Evolutionary conservation across 306 rosid genomes (phyloP).

Genomic region (Fragaria ananassa): DNA sequence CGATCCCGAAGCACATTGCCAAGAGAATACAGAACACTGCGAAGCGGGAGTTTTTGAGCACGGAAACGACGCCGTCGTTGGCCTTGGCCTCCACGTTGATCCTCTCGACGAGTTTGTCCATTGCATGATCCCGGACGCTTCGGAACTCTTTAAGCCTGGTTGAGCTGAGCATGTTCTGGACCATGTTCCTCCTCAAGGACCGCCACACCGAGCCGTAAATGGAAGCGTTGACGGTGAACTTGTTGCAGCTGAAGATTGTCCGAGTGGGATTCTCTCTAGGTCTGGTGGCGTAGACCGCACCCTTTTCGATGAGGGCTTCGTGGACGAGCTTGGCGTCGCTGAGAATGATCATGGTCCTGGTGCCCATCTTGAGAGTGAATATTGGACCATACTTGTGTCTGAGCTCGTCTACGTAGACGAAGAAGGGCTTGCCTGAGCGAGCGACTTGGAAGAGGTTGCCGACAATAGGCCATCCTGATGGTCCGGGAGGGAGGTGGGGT

Average conservation of each 20-base stretch:
- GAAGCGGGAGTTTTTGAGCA: constrained; percentile 67
- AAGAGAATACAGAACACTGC: constrained; percentile 77
- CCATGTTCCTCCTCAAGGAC: constrained; percentile 78
- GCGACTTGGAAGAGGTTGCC: constrained; percentile 87
- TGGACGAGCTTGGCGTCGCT: constrained; percentile 59
- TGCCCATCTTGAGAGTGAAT: constrained; percentile 84
- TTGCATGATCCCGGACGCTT: constrained; percentile 54
- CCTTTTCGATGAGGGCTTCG: constrained; percentile 71
- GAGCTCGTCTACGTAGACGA: constrained; percentile 41
- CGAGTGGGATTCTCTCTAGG: constrained; percentile 82
- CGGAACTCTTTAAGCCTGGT: constrained; percentile 63
- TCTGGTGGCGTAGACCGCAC: constrained; percentile 52
- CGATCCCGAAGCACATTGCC: constrained; percentile 83
- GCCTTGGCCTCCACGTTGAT: constrained; percentile 56
- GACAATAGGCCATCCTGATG: constrained; percentile 92
- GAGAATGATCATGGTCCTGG: constrained; percentile 62
- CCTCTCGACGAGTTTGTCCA: constrained; percentile 58
- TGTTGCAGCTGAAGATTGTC: constrained; percentile 72
- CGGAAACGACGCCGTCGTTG: constrained; percentile 54
- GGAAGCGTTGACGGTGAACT: constrained; percentile 79
- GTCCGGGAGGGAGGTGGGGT: constrained; percentile 76
- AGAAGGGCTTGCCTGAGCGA: constrained; percentile 65
- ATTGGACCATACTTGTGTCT: constrained; percentile 57
- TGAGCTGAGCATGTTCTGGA: constrained; percentile 92
- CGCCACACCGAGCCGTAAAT: constrained; percentile 83